Evolutionary conservation across 1,284 basidiomycete species (phyloP).

Genomic region (Apiotrichum veenhuisii): DNA sequence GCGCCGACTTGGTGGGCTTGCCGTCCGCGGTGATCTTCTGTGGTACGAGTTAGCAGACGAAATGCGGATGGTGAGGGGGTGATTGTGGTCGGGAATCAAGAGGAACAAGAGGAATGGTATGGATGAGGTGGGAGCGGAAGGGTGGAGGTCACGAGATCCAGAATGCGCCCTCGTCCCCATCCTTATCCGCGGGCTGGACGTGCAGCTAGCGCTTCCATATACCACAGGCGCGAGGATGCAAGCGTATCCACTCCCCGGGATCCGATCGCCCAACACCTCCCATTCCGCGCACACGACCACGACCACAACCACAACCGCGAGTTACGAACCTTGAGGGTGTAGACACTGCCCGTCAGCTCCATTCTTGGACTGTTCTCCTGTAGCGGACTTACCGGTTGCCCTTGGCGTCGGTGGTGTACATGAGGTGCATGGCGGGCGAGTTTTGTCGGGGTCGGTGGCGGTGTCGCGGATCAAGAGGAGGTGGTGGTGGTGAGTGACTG

Average conservation of each 20-base stretch:
- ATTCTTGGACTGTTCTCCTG: no score
- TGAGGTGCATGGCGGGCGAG: conserved; percentile 72
- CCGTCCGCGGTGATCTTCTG: conserved; percentile 79
- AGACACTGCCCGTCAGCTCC: conserved; percentile 52
- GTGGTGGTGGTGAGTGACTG: neutral
- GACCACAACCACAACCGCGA: neutral
- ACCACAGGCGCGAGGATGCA: no score
- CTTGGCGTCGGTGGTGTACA: conserved; percentile 77
- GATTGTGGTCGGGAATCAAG: no score
- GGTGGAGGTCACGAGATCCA: no score
- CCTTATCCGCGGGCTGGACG: no score
- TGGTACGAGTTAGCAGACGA: no score
- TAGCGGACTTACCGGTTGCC: conserved; percentile 58
- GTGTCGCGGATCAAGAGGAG: neutral
- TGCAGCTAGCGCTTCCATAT: no score
- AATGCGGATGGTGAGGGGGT: neutral
- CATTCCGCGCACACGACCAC: neutral
- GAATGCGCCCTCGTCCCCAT: no score
- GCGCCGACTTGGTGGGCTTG: conserved; percentile 84
- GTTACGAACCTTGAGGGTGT: conserved; percentile 77
- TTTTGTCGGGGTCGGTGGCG: conserved; percentile 1
- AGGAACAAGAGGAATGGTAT: neutral
- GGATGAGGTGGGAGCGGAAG: no score
- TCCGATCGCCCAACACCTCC: no score
- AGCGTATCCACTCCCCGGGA: no score